These are phyloP conservation scores for Phytophthora litchii DNA, from an alignment of 352 stramenopile species.

Conservation along the genomic window DNA sequence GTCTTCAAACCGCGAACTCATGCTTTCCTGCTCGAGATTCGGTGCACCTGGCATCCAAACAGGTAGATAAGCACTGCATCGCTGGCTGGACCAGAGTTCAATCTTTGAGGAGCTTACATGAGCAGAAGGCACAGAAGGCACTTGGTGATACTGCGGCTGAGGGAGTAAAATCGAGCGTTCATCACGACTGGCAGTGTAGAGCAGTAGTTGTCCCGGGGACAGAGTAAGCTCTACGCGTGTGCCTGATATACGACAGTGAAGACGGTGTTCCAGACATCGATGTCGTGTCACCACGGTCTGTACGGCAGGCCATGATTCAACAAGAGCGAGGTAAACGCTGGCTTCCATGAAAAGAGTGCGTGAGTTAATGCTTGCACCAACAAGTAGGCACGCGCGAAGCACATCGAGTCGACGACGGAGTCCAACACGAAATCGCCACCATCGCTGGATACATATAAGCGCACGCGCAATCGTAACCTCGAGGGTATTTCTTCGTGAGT, in stretches of 20 bases:
- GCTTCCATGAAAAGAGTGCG: slow-evolving; percentile 75
- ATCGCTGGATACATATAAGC: slow-evolving; percentile 67
- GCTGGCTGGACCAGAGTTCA: slow-evolving; percentile 48
- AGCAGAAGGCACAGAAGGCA: slow-evolving; percentile 12
- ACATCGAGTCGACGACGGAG: slow-evolving; percentile 57
- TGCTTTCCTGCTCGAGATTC: slow-evolving; percentile 62
- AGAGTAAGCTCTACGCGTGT: slow-evolving; percentile 54
- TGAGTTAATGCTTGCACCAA: slow-evolving; percentile 63
- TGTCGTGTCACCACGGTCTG: slow-evolving; percentile 30
- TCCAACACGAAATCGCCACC: slow-evolving; percentile 64
- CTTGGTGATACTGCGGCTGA: slow-evolving; percentile 31
- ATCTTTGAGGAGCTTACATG: slow-evolving; percentile 32
- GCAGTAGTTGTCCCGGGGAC: slow-evolving; percentile 41
- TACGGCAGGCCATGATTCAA: slow-evolving; percentile 46
- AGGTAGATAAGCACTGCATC: slow-evolving; percentile 61
- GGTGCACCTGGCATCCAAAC: slow-evolving; percentile 65
- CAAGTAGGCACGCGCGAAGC: slow-evolving; percentile 50
- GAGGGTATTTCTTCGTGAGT: slow-evolving; percentile 50
- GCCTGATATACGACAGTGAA: slow-evolving; percentile 47
- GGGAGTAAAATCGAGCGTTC: slow-evolving; percentile 33
- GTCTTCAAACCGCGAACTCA: slow-evolving; percentile 60
- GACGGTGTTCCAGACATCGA: slow-evolving; percentile 53
- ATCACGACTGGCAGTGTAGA: slow-evolving; percentile 32
- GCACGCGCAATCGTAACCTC: slow-evolving; percentile 62
- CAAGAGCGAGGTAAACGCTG: slow-evolving; percentile 48